Base-by-base conservation (phyloP, 345 rosid species). In the Punica granatum region DNA sequence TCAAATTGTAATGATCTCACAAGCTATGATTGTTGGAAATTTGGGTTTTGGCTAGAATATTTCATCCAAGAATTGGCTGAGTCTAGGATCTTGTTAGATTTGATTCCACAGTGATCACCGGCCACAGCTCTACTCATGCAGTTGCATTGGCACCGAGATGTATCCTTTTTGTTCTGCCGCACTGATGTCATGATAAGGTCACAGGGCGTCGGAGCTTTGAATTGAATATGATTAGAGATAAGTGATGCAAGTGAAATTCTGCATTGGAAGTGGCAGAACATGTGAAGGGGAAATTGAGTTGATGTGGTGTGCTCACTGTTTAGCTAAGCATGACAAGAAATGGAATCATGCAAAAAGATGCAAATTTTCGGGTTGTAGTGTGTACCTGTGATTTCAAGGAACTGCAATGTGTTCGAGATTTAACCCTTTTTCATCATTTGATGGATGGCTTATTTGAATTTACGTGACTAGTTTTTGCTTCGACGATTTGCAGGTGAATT, bases 401-500 rank as follows among this genome's bases (percentile, higher is more conserved):
- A 1, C 28, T 51, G 58, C 58, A n/a, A 51, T n/a, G n/a, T n/a
- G n/a, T n/a, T n/a, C n/a, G n/a, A n/a, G n/a, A n/a, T n/a, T n/a
- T n/a, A n/a, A n/a, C n/a, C n/a, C n/a, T n/a, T n/a, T n/a, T n/a
- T n/a, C n/a, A n/a, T n/a, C n/a, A n/a, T n/a, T n/a, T n/a, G n/a
- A n/a, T n/a, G n/a, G n/a, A n/a, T n/a, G n/a, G n/a, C n/a, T n/a
- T n/a, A n/a, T n/a, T n/a, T n/a, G n/a, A n/a, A n/a, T n/a, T n/a
- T n/a, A n/a, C n/a, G n/a, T n/a, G n/a, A n/a, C n/a, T n/a, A n/a
- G n/a, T n/a, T n/a, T n/a, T n/a, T n/a, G n/a, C n/a, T n/a, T n/a
- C n/a, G n/a, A n/a, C n/a, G n/a, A 32, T 60, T 75, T 81, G 62
- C 79, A 91, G 99, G 96, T 94, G 68, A 88, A 71, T 94, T 94